These are phyloP conservation scores for Beverwykella pulmonaria DNA, from an alignment of 495 filamentous ascomycete species.

Conservation along the genomic window DNA sequence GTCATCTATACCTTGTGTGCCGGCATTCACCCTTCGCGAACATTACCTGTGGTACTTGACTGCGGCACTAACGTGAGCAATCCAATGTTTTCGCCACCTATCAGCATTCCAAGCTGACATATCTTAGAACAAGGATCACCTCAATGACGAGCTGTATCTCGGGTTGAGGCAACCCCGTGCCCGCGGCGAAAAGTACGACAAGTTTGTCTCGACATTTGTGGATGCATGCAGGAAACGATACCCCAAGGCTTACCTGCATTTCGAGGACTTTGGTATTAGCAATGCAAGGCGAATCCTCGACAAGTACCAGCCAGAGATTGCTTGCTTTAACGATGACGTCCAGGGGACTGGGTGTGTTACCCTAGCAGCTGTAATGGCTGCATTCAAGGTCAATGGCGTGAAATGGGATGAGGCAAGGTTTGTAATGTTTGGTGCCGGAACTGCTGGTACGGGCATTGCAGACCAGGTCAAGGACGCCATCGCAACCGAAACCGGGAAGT, in stretches of 20 bases:
- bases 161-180: slow-evolving; percentile 69
- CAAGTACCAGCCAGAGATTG: slow-evolving; percentile 66
- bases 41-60: slow-evolving; percentile 82
- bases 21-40: slow-evolving; percentile 78
- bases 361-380: slow-evolving; percentile 76
- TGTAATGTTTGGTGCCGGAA: slow-evolving; percentile 78
- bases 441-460: slow-evolving; percentile 84
- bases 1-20: slow-evolving; percentile 81
- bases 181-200: slow-evolving; percentile 74
- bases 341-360: slow-evolving; percentile 90
- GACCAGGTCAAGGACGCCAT: slow-evolving; percentile 83
- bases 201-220: slow-evolving; percentile 76
- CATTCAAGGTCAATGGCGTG: slow-evolving; percentile 66
- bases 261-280: slow-evolving; percentile 64
- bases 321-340: slow-evolving; percentile 92
- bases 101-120: slow-evolving; percentile 21
- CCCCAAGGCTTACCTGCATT: slow-evolving; percentile 83
- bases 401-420: slow-evolving; percentile 68
- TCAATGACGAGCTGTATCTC: slow-evolving; percentile 81
- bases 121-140: slow-evolving; percentile 67
- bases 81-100: no score
- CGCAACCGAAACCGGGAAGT: slow-evolving; percentile 64
- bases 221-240: slow-evolving; percentile 66
- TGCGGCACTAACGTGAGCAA: slow-evolving; percentile 72
- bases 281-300: slow-evolving; percentile 73